Conservation (phyloP, 306 rosid genomes). For the Ziziphus jujuba region DNA sequence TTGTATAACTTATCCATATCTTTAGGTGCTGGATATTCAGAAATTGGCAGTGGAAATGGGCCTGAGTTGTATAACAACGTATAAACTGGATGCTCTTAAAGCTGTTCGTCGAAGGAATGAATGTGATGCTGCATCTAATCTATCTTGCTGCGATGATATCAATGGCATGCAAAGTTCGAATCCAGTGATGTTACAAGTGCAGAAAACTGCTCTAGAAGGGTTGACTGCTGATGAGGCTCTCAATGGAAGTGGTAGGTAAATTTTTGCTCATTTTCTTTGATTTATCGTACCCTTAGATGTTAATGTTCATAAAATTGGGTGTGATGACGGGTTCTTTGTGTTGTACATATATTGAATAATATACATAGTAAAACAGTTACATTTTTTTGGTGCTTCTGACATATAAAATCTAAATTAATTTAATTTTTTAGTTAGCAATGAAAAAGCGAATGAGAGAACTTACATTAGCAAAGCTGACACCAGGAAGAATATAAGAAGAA, state of each 20-base stretch:
- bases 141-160: constrained; percentile 33
- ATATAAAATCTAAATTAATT: constrained; percentile 30
- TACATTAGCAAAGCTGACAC: constrained; percentile 70
- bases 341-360: background rate
- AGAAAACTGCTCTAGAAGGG: constrained; percentile 36
- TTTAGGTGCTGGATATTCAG: constrained; percentile 78
- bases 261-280: constrained; percentile 19
- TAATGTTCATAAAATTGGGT: constrained; percentile 1
- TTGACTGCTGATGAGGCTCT: constrained; percentile 35
- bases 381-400: background rate
- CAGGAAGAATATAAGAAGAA: constrained; percentile 64
- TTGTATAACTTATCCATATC: constrained; percentile 19
- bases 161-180: constrained; percentile 36
- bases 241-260: constrained; percentile 57
- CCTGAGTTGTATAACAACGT: constrained; percentile 70
- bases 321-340: background rate
- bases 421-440: constrained; percentile 42
- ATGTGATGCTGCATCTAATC: constrained; percentile 31
- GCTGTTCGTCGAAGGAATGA: constrained; percentile 57
- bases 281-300: background rate
- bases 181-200: constrained; percentile 39
- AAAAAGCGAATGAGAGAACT: constrained; percentile 44
- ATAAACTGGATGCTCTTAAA: constrained; percentile 83
- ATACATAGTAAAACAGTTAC: background rate
- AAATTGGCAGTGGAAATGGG: constrained; percentile 95